Evolutionary conservation across 495 filamentous ascomycete species (phyloP), one percentile per base, ranked within the genome.

Genomic region (Daldinia concentrica): DNA sequence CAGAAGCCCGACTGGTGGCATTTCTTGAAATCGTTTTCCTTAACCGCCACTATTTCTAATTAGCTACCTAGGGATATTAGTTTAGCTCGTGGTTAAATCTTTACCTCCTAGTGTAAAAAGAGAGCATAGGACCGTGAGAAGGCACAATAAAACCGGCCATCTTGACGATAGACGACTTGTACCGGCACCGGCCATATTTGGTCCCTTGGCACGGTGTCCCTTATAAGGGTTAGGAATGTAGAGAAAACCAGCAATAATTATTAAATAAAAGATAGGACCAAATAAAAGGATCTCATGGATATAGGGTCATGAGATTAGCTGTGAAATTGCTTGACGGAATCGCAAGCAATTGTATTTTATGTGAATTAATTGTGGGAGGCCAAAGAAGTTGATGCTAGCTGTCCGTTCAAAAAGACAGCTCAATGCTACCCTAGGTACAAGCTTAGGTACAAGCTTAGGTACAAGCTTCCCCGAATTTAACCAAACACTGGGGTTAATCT

Each of bases 1-100:
- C 96, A 98, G 84, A 98, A 99, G 62, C 95, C 95, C 0, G 94
- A 94, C 79, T 99, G 95, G 39, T 87, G 81, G 82, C 95, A 99
- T 66, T 90, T 97, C 76, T 98, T 99, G 86, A 98, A 98, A 73
- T 94, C 93, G 72, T 96, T 91, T 72, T 97, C 91, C 81, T 99
- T 98, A 19, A 99, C 96, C 74, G 86, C 81, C 61, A 88, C 94
- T 95, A 77, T 26, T 71, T 51, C 34, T 14, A 63, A 61, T 66
- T 58, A 66, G 63, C 66, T 48, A 7, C 34, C 9, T 36, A 4
- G 12, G 4, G 19, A 56, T 41, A 32, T 6, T 3, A 7, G 22
- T 26, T 27, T 11, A n/a, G 39, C 37, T 1, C 0, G 17, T 12
- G 12, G 45, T 30, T 5, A 22, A 22, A 8, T 48, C 2, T 41